Evolutionary conservation across 2,329 filamentous ascomycete genomes (phyloP).

Genomic region (Apiospora malaysiana): DNA sequence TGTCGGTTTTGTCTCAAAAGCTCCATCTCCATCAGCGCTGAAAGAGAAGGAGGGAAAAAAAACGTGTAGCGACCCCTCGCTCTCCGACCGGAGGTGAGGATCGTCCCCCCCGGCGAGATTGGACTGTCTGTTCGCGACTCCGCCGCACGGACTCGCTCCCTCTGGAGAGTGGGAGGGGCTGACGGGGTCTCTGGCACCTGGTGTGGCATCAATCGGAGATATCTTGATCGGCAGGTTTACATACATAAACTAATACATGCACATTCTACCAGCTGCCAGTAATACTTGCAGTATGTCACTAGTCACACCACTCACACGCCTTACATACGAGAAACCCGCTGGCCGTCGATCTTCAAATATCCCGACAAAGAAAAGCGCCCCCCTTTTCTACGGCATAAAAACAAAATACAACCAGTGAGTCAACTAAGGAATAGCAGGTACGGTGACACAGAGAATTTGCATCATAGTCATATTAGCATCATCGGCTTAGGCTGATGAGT

Average conservation of each 20-base stretch:
- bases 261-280: not conserved
- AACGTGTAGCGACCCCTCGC: not conserved
- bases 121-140: slow-evolving; percentile 6
- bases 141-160: not conserved
- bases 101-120: slow-evolving; percentile 1
- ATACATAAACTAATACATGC: not conserved
- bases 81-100: slow-evolving; percentile 16
- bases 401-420: not conserved
- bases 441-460: not conserved
- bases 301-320: too few species aligned
- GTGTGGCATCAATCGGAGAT: not conserved
- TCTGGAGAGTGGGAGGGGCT: too few species aligned
- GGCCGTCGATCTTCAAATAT: not conserved
- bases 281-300: not conserved
- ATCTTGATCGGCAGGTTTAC: not conserved
- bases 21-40: not conserved
- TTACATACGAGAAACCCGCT: not conserved
- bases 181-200: too few species aligned
- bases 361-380: not conserved
- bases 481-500: not conserved
- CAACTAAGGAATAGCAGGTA: not conserved
- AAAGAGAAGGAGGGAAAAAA: not conserved
- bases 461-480: not conserved
- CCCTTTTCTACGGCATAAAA: not conserved
- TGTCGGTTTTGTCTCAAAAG: not conserved